phyloP scores from a whole-genome alignment of 2,329 filamentous ascomycete species.

The Tolypocladium endophyticum region DNA sequence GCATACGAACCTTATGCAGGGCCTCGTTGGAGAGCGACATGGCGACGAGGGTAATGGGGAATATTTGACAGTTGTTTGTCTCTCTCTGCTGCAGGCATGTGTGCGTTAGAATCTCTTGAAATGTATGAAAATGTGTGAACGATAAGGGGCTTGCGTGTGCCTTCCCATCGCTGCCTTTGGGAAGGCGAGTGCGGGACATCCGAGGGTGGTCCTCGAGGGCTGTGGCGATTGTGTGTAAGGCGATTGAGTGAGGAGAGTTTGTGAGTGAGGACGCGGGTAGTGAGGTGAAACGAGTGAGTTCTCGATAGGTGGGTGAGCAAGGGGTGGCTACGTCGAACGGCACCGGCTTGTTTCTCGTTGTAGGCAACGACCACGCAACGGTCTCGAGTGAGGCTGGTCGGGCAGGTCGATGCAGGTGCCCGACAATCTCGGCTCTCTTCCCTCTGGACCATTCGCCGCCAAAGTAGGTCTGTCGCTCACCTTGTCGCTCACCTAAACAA shows the following conservation, averaged over 20 bases:
- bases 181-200: not conserved
- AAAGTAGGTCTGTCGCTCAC: not conserved
- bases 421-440: not conserved
- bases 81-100: not conserved
- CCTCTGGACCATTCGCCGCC: not conserved
- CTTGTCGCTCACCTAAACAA: too few relatives aligned
- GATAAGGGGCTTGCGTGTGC: too few relatives aligned
- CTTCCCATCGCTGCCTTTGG: not conserved
- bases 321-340: not conserved
- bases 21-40: constrained; percentile 96
- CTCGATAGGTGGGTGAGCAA: not conserved
- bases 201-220: not conserved
- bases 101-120: not conserved
- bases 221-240: not conserved
- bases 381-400: not conserved
- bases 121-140: too few relatives aligned
- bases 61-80: not conserved
- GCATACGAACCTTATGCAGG: constrained; percentile 65
- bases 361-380: too few relatives aligned
- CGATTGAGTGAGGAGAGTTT: not conserved
- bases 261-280: not conserved
- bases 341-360: not conserved
- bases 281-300: not conserved
- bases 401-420: not conserved
- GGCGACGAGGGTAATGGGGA: constrained; percentile 12